Evolutionary conservation across 2,329 filamentous ascomycete genomes (phyloP).

Genomic region (Arthrobotrys iridis): DNA sequence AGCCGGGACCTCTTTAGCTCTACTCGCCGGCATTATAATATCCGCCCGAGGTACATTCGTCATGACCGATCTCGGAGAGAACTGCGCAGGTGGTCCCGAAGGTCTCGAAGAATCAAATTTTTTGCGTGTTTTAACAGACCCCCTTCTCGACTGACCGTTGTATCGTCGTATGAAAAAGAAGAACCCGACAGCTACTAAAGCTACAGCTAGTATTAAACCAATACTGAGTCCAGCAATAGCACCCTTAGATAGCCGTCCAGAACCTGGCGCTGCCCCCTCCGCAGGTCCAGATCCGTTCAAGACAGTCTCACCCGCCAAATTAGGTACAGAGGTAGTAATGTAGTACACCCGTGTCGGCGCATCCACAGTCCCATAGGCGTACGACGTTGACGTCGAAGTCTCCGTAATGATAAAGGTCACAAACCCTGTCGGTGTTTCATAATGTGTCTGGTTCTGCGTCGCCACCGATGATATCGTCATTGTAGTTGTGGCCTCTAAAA

Average conservation of each 20-base stretch:
- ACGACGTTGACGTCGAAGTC: slow-evolving; percentile 26
- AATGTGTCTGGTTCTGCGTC: slow-evolving; percentile 46
- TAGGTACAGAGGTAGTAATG: slow-evolving; percentile 10
- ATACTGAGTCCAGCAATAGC: slow-evolving; percentile 31
- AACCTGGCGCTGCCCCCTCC: not conserved
- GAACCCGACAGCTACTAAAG: not conserved
- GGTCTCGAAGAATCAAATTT: not conserved
- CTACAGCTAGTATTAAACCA: slow-evolving; percentile 4
- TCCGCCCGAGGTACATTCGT: not conserved
- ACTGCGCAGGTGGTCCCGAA: slow-evolving; percentile 1
- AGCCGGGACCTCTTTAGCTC: not conserved
- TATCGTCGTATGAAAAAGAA: not conserved
- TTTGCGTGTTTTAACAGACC: not conserved
- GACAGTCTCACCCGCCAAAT: not conserved
- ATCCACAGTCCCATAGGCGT: slow-evolving; percentile 45
- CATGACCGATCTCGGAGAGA: slow-evolving; percentile 18
- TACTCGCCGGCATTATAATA: not conserved
- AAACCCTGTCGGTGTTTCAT: slow-evolving; percentile 47
- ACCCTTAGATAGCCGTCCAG: slow-evolving; percentile 11
- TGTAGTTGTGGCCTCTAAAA: slow-evolving; percentile 24
- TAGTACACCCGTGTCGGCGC: slow-evolving; percentile 20
- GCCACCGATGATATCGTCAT: slow-evolving; percentile 34
- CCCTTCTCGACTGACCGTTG: not conserved
- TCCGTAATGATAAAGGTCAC: slow-evolving; percentile 12
- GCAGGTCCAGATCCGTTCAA: not conserved